Conservation (phyloP, 108 stramenopile genomes). For the Epithemia pelagica region DNA sequence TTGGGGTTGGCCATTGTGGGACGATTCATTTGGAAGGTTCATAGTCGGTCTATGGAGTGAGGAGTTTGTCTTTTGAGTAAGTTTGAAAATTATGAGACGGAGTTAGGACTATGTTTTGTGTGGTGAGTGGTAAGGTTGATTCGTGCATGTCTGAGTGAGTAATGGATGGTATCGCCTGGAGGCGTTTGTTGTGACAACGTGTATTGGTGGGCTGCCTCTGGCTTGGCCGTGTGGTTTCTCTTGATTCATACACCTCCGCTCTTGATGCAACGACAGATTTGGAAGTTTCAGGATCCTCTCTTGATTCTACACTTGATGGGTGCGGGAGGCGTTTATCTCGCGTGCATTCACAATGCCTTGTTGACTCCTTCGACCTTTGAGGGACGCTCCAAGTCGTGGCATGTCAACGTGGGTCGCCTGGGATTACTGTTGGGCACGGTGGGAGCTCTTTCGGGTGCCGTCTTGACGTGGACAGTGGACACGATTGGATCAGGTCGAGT, state of each 20-base stretch:
- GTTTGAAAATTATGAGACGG: no score
- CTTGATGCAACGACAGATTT: slow-evolving; percentile 4
- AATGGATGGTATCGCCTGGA: no score
- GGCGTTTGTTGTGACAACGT: no score
- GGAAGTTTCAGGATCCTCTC: background rate
- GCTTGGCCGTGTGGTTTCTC: slow-evolving; percentile 26
- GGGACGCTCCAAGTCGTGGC: background rate
- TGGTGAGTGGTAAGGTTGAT: no score
- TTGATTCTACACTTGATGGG: slow-evolving; percentile 19
- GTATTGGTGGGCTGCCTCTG: slow-evolving; percentile 10
- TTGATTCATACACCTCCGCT: slow-evolving; percentile 20
- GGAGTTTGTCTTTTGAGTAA: no score
- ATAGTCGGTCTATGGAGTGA: no score
- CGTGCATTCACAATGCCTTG: slow-evolving; percentile 22
- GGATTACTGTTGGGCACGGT: slow-evolving; percentile 6
- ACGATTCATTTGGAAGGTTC: no score
- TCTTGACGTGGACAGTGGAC: background rate
- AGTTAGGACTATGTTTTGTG: no score
- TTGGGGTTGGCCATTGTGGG: no score
- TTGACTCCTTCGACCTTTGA: slow-evolving; percentile 19
- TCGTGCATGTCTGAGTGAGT: no score
- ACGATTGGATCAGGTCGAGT: background rate
- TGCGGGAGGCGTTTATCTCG: slow-evolving; percentile 22
- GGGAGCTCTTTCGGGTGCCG: background rate
- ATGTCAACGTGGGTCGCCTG: slow-evolving; percentile 20